Conservation (phyloP, 163 green algal species). For the Prototheca wickerhamii region DNA sequence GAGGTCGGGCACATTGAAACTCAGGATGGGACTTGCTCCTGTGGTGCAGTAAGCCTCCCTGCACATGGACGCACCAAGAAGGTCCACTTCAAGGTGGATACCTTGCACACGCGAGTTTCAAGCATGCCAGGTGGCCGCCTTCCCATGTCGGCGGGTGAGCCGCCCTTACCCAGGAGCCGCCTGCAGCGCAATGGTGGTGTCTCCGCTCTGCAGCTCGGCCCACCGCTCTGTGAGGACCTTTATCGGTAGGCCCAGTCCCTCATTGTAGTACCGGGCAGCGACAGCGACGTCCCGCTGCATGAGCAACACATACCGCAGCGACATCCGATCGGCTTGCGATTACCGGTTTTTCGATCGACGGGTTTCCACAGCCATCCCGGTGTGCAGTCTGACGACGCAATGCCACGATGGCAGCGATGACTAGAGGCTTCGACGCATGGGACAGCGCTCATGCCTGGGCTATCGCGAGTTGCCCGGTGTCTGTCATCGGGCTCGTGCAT, state of each 20-base stretch:
- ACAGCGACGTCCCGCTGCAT: slow-evolving; percentile 58
- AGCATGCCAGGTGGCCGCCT: not conserved
- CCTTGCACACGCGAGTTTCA: not conserved
- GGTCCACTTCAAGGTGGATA: not conserved
- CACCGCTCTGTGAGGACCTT: slow-evolving; percentile 53
- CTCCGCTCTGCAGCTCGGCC: slow-evolving; percentile 56
- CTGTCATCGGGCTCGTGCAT: too few relatives aligned
- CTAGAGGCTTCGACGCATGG: too few relatives aligned
- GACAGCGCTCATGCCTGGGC: too few relatives aligned
- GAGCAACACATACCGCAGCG: slow-evolving; percentile 57
- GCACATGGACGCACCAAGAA: not conserved
- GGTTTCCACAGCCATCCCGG: too few relatives aligned
- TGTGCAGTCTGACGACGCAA: too few relatives aligned
- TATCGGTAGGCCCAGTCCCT: slow-evolving; percentile 55
- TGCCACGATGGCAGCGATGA: too few relatives aligned
- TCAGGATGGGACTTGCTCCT: slow-evolving; percentile 59
- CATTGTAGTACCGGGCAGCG: slow-evolving; percentile 55
- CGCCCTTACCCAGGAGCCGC: slow-evolving; percentile 39
- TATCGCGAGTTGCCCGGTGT: too few relatives aligned
- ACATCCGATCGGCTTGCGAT: slow-evolving; percentile 2
- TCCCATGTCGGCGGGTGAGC: not conserved
- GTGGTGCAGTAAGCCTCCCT: slow-evolving; percentile 51
- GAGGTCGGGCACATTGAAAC: slow-evolving; percentile 63
- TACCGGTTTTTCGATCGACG: too few relatives aligned
- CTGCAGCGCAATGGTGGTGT: slow-evolving; percentile 49